These are phyloP conservation scores for Globisporangium mamillatum DNA, from an alignment of 352 stramenopile species.

Conservation along the genomic window DNA sequence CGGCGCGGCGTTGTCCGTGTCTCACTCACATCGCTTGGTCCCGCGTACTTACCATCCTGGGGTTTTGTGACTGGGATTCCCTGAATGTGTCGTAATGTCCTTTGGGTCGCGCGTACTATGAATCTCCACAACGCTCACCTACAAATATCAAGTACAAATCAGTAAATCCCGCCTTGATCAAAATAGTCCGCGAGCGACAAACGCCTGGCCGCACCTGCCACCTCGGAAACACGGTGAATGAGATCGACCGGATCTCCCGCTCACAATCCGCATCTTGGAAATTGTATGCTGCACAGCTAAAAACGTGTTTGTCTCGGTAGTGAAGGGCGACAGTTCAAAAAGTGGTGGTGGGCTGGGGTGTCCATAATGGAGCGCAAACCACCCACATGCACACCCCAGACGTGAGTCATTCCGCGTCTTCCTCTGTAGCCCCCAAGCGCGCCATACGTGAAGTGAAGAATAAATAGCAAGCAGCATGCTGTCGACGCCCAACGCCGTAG, in stretches of 20 bases:
- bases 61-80: constrained; percentile 18
- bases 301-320: constrained; percentile 17
- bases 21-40: constrained; percentile 10
- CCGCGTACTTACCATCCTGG: constrained; percentile 26
- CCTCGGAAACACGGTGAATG: constrained; percentile 29
- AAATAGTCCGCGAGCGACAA: constrained; percentile 23
- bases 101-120: constrained; percentile 25
- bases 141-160: background rate
- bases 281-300: constrained; percentile 30
- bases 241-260: background rate
- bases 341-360: background rate
- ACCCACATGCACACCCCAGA: background rate
- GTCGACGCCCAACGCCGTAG: constrained; percentile 9
- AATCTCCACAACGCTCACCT: background rate
- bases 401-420: constrained; percentile 31
- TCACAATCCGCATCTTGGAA: constrained; percentile 21
- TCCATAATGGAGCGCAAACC: background rate
- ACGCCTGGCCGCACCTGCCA: background rate
- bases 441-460: background rate
- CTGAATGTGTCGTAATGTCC: background rate
- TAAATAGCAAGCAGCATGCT: background rate
- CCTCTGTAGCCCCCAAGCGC: background rate
- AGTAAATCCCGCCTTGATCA: constrained; percentile 12
- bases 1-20: constrained; percentile 5
- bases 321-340: background rate